A percentile compares a stretch with the other conserved stretches of the same genome.
Conservation (phyloP, 306 rosid genomes). For the Castanopsis chinensis region DNA sequence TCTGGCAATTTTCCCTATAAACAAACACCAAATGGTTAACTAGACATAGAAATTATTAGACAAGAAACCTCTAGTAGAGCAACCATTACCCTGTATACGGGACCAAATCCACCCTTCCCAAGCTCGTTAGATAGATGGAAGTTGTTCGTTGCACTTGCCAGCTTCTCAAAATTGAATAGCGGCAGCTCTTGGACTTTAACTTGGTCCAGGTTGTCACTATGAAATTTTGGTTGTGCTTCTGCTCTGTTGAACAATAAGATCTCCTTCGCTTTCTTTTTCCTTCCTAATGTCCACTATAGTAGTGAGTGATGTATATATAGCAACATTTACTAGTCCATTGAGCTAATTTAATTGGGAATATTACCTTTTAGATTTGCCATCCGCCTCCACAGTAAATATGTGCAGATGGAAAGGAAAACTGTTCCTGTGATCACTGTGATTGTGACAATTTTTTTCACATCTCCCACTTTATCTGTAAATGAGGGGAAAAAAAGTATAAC, state of each 20-base stretch:
- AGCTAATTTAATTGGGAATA: not conserved
- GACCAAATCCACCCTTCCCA: constrained; percentile 35
- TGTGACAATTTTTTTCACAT: constrained; percentile 9
- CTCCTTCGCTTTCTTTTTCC: not conserved
- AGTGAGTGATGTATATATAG: not conserved
- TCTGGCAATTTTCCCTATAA: constrained; percentile 28
- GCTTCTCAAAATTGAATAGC: constrained; percentile 25
- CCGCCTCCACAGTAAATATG: not conserved
- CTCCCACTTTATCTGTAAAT: not conserved
- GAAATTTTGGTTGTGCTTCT: constrained; percentile 4
- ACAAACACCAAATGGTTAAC: not conserved
- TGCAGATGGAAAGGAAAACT: not conserved
- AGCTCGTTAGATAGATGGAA: constrained; percentile 29
- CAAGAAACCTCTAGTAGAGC: not conserved
- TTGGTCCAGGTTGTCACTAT: constrained; percentile 17
- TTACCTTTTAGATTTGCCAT: constrained; percentile 15
- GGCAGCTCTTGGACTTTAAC: constrained; percentile 44
- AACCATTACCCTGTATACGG: constrained; percentile 29
- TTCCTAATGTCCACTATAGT: not conserved
- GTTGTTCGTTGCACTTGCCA: constrained; percentile 42
- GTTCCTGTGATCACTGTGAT: not conserved
- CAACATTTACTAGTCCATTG: not conserved
- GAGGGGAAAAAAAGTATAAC: not conserved
- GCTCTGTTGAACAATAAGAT: not conserved
- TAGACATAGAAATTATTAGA: too few relatives aligned